Conservation (phyloP, 257 asterid genomes). For the Ballota nigra region DNA sequence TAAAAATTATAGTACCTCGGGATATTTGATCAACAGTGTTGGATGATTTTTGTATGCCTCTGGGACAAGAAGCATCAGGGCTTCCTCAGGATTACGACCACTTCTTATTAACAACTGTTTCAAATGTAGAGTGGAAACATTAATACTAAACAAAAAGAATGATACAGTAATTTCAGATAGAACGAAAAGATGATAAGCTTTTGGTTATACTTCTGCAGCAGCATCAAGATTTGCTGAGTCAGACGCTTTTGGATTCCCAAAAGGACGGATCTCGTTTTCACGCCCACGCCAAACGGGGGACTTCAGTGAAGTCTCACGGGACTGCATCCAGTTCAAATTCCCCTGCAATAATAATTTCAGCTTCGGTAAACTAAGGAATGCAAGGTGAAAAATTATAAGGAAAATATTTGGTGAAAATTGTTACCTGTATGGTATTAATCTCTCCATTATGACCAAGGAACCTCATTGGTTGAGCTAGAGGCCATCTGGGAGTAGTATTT, state of each 20-base stretch:
- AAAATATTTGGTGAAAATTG: background rate
- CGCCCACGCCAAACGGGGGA: conserved; percentile 99
- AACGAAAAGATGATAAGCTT: conserved; percentile 14
- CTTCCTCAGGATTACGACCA: conserved; percentile 94
- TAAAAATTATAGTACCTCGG: conserved; percentile 60
- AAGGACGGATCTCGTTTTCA: conserved; percentile 93
- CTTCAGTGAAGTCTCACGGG: conserved; percentile 87
- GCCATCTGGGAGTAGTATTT: conserved; percentile 98
- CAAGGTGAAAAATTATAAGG: background rate
- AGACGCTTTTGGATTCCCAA: conserved; percentile 95
- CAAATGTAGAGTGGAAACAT: conserved; percentile 26
- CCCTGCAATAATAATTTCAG: conserved; percentile 51
- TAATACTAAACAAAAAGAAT: background rate
- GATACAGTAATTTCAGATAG: conserved; percentile 4
- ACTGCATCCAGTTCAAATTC: conserved; percentile 99
- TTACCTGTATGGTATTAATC: conserved; percentile 98
- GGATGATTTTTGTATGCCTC: conserved; percentile 99
- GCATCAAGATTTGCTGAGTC: conserved; percentile 99
- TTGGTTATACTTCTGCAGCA: conserved; percentile 83
- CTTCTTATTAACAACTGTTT: conserved; percentile 86
- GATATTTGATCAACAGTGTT: conserved; percentile 79
- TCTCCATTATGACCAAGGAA: conserved; percentile 99
- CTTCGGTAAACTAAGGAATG: conserved; percentile 19
- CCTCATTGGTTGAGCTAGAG: conserved; percentile 98
- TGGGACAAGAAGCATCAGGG: conserved; percentile 97